phyloP scores from a whole-genome alignment of 768 basidiomycete genomes.

The Macrolepiota dolichaula region DNA sequence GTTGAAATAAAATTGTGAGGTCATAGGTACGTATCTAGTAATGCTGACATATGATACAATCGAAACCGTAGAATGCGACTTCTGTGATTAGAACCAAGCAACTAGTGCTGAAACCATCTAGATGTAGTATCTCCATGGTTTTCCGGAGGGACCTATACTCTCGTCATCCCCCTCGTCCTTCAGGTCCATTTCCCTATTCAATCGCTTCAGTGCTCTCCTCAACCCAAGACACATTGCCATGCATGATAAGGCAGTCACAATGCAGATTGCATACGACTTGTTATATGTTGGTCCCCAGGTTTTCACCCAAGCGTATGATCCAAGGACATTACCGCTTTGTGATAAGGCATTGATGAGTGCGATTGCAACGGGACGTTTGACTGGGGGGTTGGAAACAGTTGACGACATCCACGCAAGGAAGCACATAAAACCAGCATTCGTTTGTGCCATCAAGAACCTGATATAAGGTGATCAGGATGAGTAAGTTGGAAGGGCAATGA shows the following conservation, averaged over 20 bases:
- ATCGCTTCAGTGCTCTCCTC: slow-evolving; percentile 35
- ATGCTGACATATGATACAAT: not conserved
- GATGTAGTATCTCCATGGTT: slow-evolving; percentile 8
- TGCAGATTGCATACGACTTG: slow-evolving; percentile 72
- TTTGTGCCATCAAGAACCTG: slow-evolving; percentile 77
- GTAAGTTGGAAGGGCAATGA: not conserved
- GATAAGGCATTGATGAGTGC: slow-evolving; percentile 81
- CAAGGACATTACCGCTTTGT: slow-evolving; percentile 80
- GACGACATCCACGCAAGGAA: slow-evolving; percentile 54
- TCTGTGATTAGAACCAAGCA: not conserved
- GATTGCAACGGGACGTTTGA: slow-evolving; percentile 87
- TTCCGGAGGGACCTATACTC: slow-evolving; percentile 27
- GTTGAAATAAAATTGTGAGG: not conserved
- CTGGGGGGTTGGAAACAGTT: slow-evolving; percentile 58
- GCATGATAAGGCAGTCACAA: slow-evolving; percentile 46
- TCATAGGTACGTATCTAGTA: not conserved
- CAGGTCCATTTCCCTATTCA: slow-evolving; percentile 38
- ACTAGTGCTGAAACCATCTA: not conserved
- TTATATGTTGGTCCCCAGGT: slow-evolving; percentile 70
- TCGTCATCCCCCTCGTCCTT: slow-evolving; percentile 31
- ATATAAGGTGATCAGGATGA: not conserved
- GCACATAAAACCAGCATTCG: slow-evolving; percentile 68
- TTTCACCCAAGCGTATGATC: slow-evolving; percentile 74
- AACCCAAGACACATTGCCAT: slow-evolving; percentile 52
- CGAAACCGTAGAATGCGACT: no score